These are phyloP conservation scores for Talaromyces sp. DNA, from an alignment of 2,329 filamentous ascomycete species.

Conservation along the genomic window DNA sequence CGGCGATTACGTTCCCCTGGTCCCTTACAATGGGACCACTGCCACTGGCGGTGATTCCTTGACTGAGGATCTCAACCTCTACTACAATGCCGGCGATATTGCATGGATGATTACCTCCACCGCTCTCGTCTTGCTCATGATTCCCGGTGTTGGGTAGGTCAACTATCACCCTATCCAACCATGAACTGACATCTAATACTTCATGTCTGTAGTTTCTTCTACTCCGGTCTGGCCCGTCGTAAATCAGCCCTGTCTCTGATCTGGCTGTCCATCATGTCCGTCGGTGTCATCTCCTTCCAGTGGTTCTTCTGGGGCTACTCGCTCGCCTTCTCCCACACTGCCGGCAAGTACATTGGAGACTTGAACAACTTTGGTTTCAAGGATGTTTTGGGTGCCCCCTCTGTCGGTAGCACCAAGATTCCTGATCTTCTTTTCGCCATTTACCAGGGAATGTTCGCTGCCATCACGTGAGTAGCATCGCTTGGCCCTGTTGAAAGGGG, in stretches of 20 bases:
- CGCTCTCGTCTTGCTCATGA: constrained; percentile 85
- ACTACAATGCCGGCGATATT: constrained; percentile 78
- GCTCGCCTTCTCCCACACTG: constrained; percentile 74
- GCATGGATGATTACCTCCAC: constrained; percentile 75
- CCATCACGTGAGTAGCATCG: constrained; percentile 68
- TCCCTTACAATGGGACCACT: constrained; percentile 62
- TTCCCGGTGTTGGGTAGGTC: constrained; percentile 74
- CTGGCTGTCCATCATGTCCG: constrained; percentile 79
- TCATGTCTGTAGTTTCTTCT: constrained; percentile 68
- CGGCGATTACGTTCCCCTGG: constrained; percentile 32
- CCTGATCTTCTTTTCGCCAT: constrained; percentile 83
- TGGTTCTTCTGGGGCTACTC: constrained; percentile 97
- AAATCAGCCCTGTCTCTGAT: constrained; percentile 87
- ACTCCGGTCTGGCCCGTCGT: constrained; percentile 82
- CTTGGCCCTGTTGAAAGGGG: too few relatives aligned
- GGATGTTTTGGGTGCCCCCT: constrained; percentile 71
- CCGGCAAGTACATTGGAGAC: constrained; percentile 73
- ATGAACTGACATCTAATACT: background rate
- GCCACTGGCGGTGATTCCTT: constrained; percentile 65
- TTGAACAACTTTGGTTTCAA: constrained; percentile 76
- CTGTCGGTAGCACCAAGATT: constrained; percentile 68
- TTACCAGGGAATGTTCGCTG: constrained; percentile 62
- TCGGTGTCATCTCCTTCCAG: constrained; percentile 78
- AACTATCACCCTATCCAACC: constrained; percentile 1
- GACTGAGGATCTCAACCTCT: constrained; percentile 74